Base-by-base conservation (phyloP, 2,329 filamentous ascomycete species). In the Aspergillus piperis region DNA sequence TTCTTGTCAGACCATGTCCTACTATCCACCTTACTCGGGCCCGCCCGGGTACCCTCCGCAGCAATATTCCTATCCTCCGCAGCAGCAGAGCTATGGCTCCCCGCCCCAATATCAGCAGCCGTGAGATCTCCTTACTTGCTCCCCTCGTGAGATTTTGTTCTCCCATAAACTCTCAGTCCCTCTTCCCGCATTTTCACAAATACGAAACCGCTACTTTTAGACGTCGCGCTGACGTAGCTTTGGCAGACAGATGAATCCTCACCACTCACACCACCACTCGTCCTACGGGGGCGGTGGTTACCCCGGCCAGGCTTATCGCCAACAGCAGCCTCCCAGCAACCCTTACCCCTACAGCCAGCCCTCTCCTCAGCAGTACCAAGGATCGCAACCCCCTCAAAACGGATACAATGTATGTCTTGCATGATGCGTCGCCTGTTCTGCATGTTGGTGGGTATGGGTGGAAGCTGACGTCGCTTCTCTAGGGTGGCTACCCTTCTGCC, bases 1-100 rank as follows among this genome's bases (percentile, higher is more conserved):
- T 44, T 41, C 51, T 39, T 51, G 13, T 54, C 52, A 61, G 68
- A 66, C 10, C 59, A 89, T 89, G 87, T 88, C 87, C 66, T 86
- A 85, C 70, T 89, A 87, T 73, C 85, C 84, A 65, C 82, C 82
- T 51, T 86, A 87, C 70, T 78, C 81, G 72, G 82, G 82, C 57
- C 80, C 83, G 65, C 80, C 81, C 70, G 82, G 82, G 64, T 84
- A 84, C 68, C 81, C 83, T 81, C 85, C 82, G 57, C 76, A 73
- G 65, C 59, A 64, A 25, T 65, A 63, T 57, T 49, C 54, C 62
- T 69, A 71, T 62, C 69, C 71, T 62, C 71, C 67, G 58, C 70
- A 69, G 58, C 70, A 69, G 58, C 70, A 69, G 57, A 66, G 68
- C 60, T 79, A 79, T 62, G 74, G 73, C 54, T 71, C 75, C 58